A percentile compares a stretch with the other conserved stretches of the same genome.
Evolutionary conservation across 805 yeast species (phyloP).

Genomic region (Pichia eremophila): DNA sequence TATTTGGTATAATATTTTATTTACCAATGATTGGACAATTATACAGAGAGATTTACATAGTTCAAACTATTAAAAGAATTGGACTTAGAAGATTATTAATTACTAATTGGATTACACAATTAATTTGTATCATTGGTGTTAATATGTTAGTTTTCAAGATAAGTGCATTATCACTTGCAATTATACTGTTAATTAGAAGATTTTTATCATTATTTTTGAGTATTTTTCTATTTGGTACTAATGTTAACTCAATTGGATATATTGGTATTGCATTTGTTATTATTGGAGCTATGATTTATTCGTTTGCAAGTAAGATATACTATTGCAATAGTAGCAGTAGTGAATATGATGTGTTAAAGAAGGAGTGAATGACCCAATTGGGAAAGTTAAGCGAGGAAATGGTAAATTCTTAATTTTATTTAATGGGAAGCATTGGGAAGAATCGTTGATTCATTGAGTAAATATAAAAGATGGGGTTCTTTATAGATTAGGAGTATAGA

Average conservation of each 20-base stretch:
- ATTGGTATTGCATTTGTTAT: constrained; percentile 46
- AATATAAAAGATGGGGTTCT: too few relatives aligned
- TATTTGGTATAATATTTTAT: constrained; percentile 47
- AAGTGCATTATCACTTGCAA: constrained; percentile 54
- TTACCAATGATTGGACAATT: constrained; percentile 25
- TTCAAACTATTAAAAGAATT: neutral
- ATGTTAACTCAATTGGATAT: constrained; percentile 28
- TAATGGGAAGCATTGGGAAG: too few relatives aligned
- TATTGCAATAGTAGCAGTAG: too few relatives aligned
- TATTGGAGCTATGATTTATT: constrained; percentile 44
- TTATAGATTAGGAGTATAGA: too few relatives aligned
- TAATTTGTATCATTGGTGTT: constrained; percentile 60
- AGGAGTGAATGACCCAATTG: too few relatives aligned
- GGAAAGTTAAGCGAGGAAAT: too few relatives aligned
- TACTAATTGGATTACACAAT: constrained; percentile 44
- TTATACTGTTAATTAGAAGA: constrained; percentile 53
- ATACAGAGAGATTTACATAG: constrained; percentile 8
- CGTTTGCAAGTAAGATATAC: neutral
- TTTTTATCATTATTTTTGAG: constrained; percentile 52
- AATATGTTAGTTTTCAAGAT: constrained; percentile 48
- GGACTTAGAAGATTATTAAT: constrained; percentile 21
- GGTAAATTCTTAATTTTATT: too few relatives aligned
- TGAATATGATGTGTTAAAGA: neutral
- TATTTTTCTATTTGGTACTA: constrained; percentile 40
- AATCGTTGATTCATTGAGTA: too few relatives aligned